Conservation (phyloP, 108 stramenopile genomes). For the Halocafeteria seosinensis region DNA sequence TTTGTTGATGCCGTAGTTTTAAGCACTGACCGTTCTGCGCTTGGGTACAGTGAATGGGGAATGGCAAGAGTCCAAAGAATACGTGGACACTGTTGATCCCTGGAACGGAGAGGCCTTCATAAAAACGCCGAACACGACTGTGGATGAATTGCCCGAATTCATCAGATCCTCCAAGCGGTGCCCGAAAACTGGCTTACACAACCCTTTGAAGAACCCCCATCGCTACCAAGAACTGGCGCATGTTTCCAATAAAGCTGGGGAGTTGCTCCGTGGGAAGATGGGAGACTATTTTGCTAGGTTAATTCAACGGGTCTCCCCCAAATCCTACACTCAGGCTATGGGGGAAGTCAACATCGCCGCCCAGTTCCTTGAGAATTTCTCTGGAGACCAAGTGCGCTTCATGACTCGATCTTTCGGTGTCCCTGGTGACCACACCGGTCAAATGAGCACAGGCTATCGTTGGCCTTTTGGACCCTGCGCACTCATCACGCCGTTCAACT, state of each 20-base stretch:
- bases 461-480: conserved; percentile 90
- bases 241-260: conserved; percentile 53
- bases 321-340: conserved; percentile 67
- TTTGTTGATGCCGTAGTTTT: background rate
- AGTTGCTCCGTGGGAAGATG: conserved; percentile 34
- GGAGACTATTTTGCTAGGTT: conserved; percentile 66
- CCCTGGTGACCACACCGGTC: conserved; percentile 82
- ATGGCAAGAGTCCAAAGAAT: background rate
- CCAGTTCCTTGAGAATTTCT: conserved; percentile 65
- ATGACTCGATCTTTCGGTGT: conserved; percentile 64
- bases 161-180: conserved; percentile 46
- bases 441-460: conserved; percentile 70
- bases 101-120: conserved; percentile 33
- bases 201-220: conserved; percentile 65
- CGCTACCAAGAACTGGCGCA: conserved; percentile 68
- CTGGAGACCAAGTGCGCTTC: conserved; percentile 76
- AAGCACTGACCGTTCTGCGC: background rate
- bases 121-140: conserved; percentile 19
- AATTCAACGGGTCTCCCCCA: conserved; percentile 79
- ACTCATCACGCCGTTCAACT: conserved; percentile 84
- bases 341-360: conserved; percentile 66
- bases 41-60: background rate
- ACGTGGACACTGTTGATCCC: conserved; percentile 22
- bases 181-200: conserved; percentile 49
- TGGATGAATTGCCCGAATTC: conserved; percentile 54